These are phyloP conservation scores for Volvox carteri DNA, from an alignment of 163 green algal genomes.

Conservation along the genomic window DNA sequence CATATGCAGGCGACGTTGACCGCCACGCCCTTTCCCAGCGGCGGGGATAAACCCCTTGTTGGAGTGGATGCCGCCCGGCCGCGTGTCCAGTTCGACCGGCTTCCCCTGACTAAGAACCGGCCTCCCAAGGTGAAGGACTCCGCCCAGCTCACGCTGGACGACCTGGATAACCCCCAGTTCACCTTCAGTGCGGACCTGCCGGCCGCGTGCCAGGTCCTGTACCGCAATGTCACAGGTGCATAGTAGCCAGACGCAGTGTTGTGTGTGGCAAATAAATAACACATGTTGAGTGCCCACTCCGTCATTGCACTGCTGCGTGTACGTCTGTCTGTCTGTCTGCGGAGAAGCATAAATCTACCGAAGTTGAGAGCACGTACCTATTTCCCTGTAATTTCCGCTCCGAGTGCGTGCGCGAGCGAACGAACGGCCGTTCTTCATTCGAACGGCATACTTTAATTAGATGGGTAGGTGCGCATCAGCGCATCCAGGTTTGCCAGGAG, in stretches of 20 bases:
- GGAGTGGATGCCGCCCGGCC: background rate
- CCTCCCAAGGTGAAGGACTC: constrained; percentile 25
- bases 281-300: background rate
- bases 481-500: background rate
- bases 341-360: background rate
- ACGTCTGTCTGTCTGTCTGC: background rate
- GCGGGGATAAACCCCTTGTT: background rate
- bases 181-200: constrained; percentile 30
- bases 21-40: background rate
- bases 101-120: background rate
- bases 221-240: constrained; percentile 21
- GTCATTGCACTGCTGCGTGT: background rate
- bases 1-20: background rate
- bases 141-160: background rate
- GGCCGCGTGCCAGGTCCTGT: constrained; percentile 1
- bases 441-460: no score
- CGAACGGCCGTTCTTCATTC: no score
- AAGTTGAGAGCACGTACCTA: no score
- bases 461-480: background rate
- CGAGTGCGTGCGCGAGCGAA: no score
- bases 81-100: background rate
- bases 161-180: background rate
- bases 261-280: background rate
- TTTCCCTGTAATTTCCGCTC: no score
- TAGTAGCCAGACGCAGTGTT: background rate